phyloP scores from a whole-genome alignment of 345 rosid genomes.

The Orychophragmus violaceus region DNA sequence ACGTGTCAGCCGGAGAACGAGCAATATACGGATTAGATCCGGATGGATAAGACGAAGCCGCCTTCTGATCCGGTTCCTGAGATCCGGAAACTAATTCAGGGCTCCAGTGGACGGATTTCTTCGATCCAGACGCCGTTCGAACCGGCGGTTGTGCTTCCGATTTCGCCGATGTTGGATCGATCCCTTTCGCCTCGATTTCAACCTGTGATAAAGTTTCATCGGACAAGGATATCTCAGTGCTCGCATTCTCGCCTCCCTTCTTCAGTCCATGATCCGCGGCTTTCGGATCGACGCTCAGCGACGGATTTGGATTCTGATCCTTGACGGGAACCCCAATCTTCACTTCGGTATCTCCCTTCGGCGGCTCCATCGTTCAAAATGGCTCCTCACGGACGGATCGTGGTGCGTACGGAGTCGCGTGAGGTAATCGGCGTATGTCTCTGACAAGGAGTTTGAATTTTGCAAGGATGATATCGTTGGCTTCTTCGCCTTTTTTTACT shows the following conservation, averaged over 20 bases:
- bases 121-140: conserved; percentile 35
- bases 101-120: conserved; percentile 74
- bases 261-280: conserved; percentile 23
- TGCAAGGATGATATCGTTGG: conserved; percentile 22
- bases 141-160: conserved; percentile 14
- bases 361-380: conserved; percentile 35
- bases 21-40: conserved; percentile 56
- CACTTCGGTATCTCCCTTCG: conserved; percentile 43
- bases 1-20: conserved; percentile 34
- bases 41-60: not conserved
- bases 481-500: not conserved
- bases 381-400: not conserved
- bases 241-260: conserved; percentile 31
- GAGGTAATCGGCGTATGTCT: not conserved
- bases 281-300: conserved; percentile 22
- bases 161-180: not conserved
- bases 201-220: conserved; percentile 9
- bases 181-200: conserved; percentile 23
- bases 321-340: conserved; percentile 40
- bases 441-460: conserved; percentile 8
- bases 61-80: conserved; percentile 26
- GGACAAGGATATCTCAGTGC: conserved; percentile 30
- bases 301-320: conserved; percentile 22
- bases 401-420: conserved; percentile 21
- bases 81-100: conserved; percentile 59